Base-by-base conservation (phyloP, 2,329 filamentous ascomycete genomes). In the Paraphaeosphaeria minitans region DNA sequence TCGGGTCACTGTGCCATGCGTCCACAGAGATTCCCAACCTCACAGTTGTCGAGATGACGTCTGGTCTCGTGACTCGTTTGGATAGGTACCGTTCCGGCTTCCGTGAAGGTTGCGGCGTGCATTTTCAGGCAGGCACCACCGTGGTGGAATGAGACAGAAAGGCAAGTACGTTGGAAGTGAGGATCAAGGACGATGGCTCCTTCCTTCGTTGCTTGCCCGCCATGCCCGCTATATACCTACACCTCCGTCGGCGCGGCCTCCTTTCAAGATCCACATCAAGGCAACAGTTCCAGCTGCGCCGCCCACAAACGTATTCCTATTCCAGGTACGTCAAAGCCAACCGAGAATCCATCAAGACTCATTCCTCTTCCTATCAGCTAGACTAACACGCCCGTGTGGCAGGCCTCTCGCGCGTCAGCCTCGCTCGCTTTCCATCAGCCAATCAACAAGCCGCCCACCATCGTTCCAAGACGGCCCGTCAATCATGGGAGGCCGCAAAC, bases 231-330 rank as follows among this genome's bases (percentile, higher is more conserved):
- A 68, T 62, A 62, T 43, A 29, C n/a, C n/a, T n/a, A n/a, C 31
- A n/a, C 22, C 14, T 45, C 46, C 56, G 51, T 41, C 59, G 46
- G 54, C 56, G 53, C 50, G 56, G 53, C 54, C 53, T 47, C 56
- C 10, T 29, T n/a, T 22, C 19, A 24, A 37, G 42, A 56, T 41
- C 55, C 48, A 33, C 31, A 59, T 16, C 60, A 62, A 69, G 67
- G 66, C 67, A 68, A 57, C 66, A 55, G 58, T 58, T 59, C 63
- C 64, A 65, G 64, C 63, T 39, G 50, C 43, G 35, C 31, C 35
- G 39, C 48, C 6, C 19, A 21, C 54, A n/a, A 53, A 22, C 22
- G 16, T 39, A 51, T 53, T 50, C 35, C 37, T 52, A 56, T 48
- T 53, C 21, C 27, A 54, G 48, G 22, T 21, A 43, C 24, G 41